Conservation (phyloP, 2,329 filamentous ascomycete species). For the Ascosphaera acerosa region DNA sequence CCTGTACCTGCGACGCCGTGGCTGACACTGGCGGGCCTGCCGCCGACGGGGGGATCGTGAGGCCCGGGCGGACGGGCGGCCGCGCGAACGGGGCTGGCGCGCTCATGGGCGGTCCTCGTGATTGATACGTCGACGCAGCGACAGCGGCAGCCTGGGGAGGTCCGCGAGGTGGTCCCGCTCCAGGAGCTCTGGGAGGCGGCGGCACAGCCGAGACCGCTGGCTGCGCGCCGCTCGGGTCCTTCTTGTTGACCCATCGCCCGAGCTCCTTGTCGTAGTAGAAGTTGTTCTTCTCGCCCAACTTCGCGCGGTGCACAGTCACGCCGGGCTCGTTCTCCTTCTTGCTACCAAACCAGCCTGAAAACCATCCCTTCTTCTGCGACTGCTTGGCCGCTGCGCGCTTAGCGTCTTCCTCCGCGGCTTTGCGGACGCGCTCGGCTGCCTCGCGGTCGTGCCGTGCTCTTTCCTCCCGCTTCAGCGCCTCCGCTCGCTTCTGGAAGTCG, state of each 20-base stretch:
- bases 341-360: slow-evolving; percentile 63
- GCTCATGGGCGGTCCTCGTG: slow-evolving; percentile 19
- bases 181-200: slow-evolving; percentile 45
- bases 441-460: slow-evolving; percentile 47
- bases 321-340: slow-evolving; percentile 37
- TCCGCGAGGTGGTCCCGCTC: no score
- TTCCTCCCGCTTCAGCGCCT: slow-evolving; percentile 30
- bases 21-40: not conserved
- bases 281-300: slow-evolving; percentile 68
- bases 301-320: slow-evolving; percentile 51
- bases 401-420: slow-evolving; percentile 48
- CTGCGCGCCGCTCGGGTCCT: slow-evolving; percentile 40
- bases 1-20: slow-evolving; percentile 1
- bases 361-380: slow-evolving; percentile 37
- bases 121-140: slow-evolving; percentile 10
- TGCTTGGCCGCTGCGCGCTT: slow-evolving; percentile 22
- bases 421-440: slow-evolving; percentile 65
- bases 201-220: slow-evolving; percentile 37
- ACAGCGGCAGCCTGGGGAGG: not conserved
- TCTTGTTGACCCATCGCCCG: slow-evolving; percentile 97
- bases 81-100: slow-evolving; percentile 5
- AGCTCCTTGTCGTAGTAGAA: slow-evolving; percentile 92
- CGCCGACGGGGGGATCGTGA: slow-evolving; percentile 3
- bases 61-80: slow-evolving; percentile 5
- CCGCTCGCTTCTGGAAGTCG: slow-evolving; percentile 27